Conservation (phyloP, 2,329 filamentous ascomycete genomes). For the Scedosporium apiospermum region DNA sequence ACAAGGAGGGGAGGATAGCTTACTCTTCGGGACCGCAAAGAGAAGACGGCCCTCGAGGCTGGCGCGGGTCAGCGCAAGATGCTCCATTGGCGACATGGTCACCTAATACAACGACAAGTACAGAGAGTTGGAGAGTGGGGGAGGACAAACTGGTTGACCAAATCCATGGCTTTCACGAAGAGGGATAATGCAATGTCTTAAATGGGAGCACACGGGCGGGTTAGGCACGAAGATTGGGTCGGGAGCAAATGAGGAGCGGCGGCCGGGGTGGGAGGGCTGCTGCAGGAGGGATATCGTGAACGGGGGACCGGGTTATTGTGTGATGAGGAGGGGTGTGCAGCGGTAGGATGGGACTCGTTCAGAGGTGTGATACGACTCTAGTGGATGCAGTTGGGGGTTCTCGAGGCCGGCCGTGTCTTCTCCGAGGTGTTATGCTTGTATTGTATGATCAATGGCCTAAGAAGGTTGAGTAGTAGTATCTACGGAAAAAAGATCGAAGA, state of each 20-base stretch:
- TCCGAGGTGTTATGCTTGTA: neutral
- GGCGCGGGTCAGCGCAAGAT: constrained; percentile 6
- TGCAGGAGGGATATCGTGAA: neutral
- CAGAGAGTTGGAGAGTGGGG: neutral
- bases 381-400: neutral
- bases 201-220: neutral
- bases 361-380: neutral
- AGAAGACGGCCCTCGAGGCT: constrained; percentile 88
- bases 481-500: too few relatives aligned
- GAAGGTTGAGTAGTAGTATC: too few relatives aligned
- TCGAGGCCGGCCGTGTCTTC: neutral
- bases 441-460: too few relatives aligned
- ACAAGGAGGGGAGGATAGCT: constrained; percentile 26
- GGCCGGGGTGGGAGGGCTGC: neutral
- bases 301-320: neutral
- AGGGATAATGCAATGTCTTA: neutral
- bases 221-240: neutral
- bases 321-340: neutral
- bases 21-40: constrained; percentile 97
- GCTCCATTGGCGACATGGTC: neutral
- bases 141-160: constrained; percentile 41
- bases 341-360: neutral
- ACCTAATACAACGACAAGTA: neutral
- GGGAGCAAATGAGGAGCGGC: neutral
- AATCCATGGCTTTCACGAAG: constrained; percentile 31